A percentile compares a stretch with the other conserved stretches of the same genome.
These are phyloP conservation scores for Buxus sempervirens DNA, from an alignment of 164 flowering plant species.

Conservation along the genomic window DNA sequence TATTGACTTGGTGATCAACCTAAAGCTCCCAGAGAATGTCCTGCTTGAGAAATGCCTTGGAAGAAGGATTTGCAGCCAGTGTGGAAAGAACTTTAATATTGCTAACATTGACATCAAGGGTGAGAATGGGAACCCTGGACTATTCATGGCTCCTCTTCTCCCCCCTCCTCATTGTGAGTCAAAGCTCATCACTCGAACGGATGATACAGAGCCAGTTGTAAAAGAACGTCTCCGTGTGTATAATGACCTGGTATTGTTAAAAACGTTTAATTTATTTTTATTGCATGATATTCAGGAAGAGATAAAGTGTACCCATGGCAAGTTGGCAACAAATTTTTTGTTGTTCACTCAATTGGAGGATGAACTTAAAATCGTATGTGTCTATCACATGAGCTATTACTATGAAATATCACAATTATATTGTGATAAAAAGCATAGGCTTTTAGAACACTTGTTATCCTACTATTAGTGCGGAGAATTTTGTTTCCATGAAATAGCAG, in stretches of 20 bases:
- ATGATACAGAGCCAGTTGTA: conserved; percentile 83
- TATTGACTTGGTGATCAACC: conserved; percentile 78
- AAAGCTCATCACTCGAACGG: conserved; percentile 83
- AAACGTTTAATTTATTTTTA: not conserved
- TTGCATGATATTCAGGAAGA: no score
- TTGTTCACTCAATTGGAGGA: no score
- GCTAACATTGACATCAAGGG: conserved; percentile 73
- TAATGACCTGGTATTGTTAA: conserved; percentile 58
- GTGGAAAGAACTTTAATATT: conserved; percentile 76
- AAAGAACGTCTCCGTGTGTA: conserved; percentile 77
- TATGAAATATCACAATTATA: no score
- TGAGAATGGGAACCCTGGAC: conserved; percentile 69
- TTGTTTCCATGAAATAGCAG: no score
- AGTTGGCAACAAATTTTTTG: no score
- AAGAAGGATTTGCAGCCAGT: conserved; percentile 85
- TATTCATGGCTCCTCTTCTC: conserved; percentile 88
- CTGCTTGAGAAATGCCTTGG: conserved; percentile 90
- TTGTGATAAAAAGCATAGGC: no score
- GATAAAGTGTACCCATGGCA: no score
- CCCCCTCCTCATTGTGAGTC: conserved; percentile 81
- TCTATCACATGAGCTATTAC: no score
- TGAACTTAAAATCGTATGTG: no score
- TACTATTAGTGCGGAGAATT: no score
- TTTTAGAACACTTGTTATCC: no score
- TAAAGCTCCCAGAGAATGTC: conserved; percentile 81